Evolutionary conservation across 2,329 filamentous ascomycete species (phyloP).

Genomic region (Claviceps monticola): DNA sequence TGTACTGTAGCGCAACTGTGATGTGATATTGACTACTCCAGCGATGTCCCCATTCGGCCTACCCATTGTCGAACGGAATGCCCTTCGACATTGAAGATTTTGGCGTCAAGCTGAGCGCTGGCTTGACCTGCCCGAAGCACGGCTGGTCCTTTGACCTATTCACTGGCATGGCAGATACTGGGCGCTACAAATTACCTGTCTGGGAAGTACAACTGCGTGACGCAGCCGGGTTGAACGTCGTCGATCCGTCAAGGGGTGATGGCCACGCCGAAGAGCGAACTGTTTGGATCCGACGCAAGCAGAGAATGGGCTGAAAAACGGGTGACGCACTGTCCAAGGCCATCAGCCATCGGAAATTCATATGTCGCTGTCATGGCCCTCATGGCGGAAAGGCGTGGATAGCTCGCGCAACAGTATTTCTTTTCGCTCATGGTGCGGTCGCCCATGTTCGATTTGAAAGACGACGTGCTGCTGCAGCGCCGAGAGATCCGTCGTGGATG

Average conservation of each 20-base stretch:
- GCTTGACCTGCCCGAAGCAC: slow-evolving; percentile 54
- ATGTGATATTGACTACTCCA: slow-evolving; percentile 13
- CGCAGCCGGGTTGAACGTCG: not conserved
- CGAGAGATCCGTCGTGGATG: not conserved
- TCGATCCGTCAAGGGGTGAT: slow-evolving; percentile 2
- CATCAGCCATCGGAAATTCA: not conserved
- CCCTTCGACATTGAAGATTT: slow-evolving; percentile 64
- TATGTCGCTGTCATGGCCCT: too few species aligned
- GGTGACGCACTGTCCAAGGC: not conserved
- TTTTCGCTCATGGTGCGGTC: not conserved
- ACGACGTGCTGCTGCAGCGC: not conserved
- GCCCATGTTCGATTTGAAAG: not conserved
- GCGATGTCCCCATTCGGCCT: slow-evolving; percentile 56
- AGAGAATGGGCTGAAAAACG: slow-evolving; percentile 18
- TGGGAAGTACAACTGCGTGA: slow-evolving; percentile 49
- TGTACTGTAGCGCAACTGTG: too few species aligned
- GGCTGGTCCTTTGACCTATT: slow-evolving; percentile 59
- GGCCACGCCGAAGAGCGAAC: slow-evolving; percentile 14
- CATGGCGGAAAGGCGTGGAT: not conserved
- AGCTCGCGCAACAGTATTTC: not conserved
- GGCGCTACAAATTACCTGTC: slow-evolving; percentile 43
- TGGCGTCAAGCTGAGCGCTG: slow-evolving; percentile 46
- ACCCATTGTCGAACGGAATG: slow-evolving; percentile 46
- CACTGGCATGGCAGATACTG: slow-evolving; percentile 47
- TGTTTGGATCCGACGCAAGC: slow-evolving; percentile 31